Conservation (phyloP, 1,284 basidiomycete genomes). For the Ustilago shanxiensis region DNA sequence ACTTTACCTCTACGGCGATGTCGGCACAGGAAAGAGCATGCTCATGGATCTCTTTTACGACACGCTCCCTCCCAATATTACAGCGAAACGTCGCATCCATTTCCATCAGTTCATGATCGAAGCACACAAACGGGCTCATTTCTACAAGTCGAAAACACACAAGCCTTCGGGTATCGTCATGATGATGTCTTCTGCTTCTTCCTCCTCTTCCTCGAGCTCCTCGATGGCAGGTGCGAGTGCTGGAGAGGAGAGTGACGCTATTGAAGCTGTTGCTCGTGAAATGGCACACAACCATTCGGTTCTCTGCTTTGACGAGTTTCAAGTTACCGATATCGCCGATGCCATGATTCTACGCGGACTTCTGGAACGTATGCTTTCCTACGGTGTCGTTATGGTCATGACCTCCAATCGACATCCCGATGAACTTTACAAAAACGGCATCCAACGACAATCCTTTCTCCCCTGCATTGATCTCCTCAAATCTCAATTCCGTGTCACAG, state of each 20-base stretch:
- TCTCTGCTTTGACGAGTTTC: slow-evolving; percentile 98
- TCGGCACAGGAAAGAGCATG: slow-evolving; percentile 94
- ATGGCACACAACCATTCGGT: slow-evolving; percentile 79
- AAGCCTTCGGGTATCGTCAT: slow-evolving; percentile 67
- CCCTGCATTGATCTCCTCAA: slow-evolving; percentile 96
- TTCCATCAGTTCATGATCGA: slow-evolving; percentile 95
- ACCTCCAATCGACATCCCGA: slow-evolving; percentile 98
- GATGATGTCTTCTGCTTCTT: slow-evolving; percentile 43
- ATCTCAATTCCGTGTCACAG: slow-evolving; percentile 84
- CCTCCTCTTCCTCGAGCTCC: slow-evolving; percentile 13
- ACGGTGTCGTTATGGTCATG: slow-evolving; percentile 93
- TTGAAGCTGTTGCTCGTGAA: slow-evolving; percentile 88
- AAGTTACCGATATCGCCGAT: slow-evolving; percentile 98
- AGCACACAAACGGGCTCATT: slow-evolving; percentile 91
- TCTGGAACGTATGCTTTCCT: slow-evolving; percentile 84
- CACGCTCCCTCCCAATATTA: slow-evolving; percentile 82
- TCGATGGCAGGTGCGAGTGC: slow-evolving; percentile 14
- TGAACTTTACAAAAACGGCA: slow-evolving; percentile 98
- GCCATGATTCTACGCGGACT: slow-evolving; percentile 96
- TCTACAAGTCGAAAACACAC: slow-evolving; percentile 71
- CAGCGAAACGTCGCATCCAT: slow-evolving; percentile 85
- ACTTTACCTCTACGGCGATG: slow-evolving; percentile 96
- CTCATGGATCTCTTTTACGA: slow-evolving; percentile 97
- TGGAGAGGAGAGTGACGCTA: slow-evolving; percentile 78
- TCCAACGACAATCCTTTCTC: slow-evolving; percentile 94